phyloP scores from a whole-genome alignment of 1,139 yeast species.

The Eremothecium sinecaudum region DNA sequence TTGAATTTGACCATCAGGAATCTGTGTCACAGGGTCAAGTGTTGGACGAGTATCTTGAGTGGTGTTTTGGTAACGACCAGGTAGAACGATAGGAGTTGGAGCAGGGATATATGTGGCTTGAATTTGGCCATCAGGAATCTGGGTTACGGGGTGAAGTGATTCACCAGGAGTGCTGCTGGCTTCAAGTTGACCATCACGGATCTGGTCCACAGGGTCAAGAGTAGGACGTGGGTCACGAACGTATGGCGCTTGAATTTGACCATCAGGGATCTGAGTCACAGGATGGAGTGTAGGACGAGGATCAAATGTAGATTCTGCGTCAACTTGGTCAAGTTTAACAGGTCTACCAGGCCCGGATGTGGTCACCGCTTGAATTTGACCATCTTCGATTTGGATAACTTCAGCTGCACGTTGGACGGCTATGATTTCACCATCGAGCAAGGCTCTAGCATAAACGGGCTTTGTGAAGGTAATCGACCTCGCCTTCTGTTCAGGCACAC shows the following conservation, averaged over 20 bases:
- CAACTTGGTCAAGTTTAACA: too few species aligned
- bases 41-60: slow-evolving; percentile 29
- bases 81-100: slow-evolving; percentile 41
- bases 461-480: too few species aligned
- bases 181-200: slow-evolving; percentile 45
- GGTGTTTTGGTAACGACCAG: slow-evolving; percentile 53
- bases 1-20: slow-evolving; percentile 53
- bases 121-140: slow-evolving; percentile 50
- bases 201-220: slow-evolving; percentile 36
- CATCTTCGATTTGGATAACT: slow-evolving; percentile 33
- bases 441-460: too few species aligned
- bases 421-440: too few species aligned
- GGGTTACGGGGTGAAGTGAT: slow-evolving; percentile 36
- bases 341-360: too few species aligned
- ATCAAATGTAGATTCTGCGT: too few species aligned
- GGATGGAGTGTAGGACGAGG: slow-evolving; percentile 5
- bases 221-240: slow-evolving; percentile 37
- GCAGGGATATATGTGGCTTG: slow-evolving; percentile 37
- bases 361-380: slow-evolving; percentile 42
- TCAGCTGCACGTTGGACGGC: too few species aligned
- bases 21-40: slow-evolving; percentile 34
- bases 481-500: too few species aligned
- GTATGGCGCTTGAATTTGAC: slow-evolving; percentile 12
- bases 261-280: slow-evolving; percentile 12
- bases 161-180: slow-evolving; percentile 34